These are phyloP conservation scores for Schizosaccharomyces lindneri DNA, from an alignment of 805 yeast species.

Conservation along the genomic window DNA sequence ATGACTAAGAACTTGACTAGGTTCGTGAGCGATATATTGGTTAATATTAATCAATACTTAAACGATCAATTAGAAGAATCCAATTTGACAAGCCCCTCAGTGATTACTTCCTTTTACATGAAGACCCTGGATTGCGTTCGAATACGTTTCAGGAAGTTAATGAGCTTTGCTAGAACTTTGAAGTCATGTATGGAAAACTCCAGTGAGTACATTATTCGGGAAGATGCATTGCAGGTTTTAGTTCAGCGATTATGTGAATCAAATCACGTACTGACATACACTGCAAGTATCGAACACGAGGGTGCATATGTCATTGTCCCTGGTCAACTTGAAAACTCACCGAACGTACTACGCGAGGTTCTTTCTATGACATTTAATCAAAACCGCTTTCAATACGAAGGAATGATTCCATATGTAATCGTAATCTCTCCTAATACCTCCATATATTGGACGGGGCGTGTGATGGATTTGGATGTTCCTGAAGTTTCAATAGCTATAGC, in stretches of 20 bases:
- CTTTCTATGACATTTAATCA: conserved; percentile 4
- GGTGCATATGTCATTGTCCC: conserved; percentile 71
- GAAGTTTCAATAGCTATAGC: conserved; percentile 23
- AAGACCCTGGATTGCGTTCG: conserved; percentile 18
- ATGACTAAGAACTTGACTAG: conserved; percentile 51
- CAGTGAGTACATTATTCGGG: conserved; percentile 17
- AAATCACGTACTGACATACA: conserved; percentile 53
- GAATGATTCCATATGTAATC: conserved; percentile 5
- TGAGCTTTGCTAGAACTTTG: conserved; percentile 45
- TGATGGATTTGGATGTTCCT: conserved; percentile 24
- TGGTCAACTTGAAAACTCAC: conserved; percentile 14
- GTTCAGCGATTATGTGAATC: conserved; percentile 34
- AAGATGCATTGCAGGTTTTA: conserved; percentile 20
- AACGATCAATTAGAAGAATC: conserved; percentile 50
- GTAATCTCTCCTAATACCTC: conserved; percentile 53
- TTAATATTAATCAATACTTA: conserved; percentile 43
- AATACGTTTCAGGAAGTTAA: conserved; percentile 47
- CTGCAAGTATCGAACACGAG: conserved; percentile 42
- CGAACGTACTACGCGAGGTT: conserved; percentile 6
- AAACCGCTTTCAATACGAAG: conserved; percentile 4
- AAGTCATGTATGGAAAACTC: conserved; percentile 54
- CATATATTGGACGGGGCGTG: conserved; percentile 71
- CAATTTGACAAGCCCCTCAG: conserved; percentile 16
- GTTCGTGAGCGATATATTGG: conserved; percentile 40
- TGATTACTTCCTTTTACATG: conserved; percentile 26